phyloP scores from a whole-genome alignment of 2,329 filamentous ascomycete species.

The Capronia coronata region DNA sequence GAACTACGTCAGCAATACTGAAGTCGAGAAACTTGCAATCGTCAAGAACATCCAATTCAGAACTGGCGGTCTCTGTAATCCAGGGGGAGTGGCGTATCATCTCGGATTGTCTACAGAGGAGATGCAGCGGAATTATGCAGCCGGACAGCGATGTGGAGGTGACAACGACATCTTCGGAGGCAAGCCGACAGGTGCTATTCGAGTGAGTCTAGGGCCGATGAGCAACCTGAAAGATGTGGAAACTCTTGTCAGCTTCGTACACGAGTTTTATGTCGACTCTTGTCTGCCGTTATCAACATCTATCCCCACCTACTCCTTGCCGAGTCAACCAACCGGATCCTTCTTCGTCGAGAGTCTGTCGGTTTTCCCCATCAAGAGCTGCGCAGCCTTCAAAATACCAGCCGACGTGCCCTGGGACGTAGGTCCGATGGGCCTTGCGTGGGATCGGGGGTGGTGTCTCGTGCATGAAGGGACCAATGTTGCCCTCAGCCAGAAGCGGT shows the following conservation, averaged over 20 bases:
- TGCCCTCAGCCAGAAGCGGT: conserved; percentile 80
- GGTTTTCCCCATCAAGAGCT: conserved; percentile 93
- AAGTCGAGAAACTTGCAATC: conserved; percentile 79
- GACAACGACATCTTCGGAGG: conserved; percentile 76
- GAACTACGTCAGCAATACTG: conserved; percentile 70
- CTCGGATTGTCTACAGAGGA: conserved; percentile 73
- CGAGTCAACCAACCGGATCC: conserved; percentile 1
- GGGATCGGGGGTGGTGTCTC: conserved; percentile 96
- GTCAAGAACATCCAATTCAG: conserved; percentile 76
- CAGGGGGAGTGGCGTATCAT: conserved; percentile 70
- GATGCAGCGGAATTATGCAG: conserved; percentile 75
- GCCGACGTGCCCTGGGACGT: conserved; percentile 64
- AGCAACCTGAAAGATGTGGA: conserved; percentile 70
- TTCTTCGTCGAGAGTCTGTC: conserved; percentile 59
- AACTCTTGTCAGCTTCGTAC: conserved; percentile 63
- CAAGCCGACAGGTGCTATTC: conserved; percentile 80
- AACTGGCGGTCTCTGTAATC: conserved; percentile 86
- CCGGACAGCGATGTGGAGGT: conserved; percentile 75
- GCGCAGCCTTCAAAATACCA: conserved; percentile 69
- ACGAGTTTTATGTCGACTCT: conserved; percentile 56
- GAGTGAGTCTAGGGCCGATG: conserved; percentile 85
- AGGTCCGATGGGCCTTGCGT: conserved; percentile 72
- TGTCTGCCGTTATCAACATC: conserved; percentile 12
- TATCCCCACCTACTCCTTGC: background rate
- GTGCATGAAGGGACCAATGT: conserved; percentile 78